These are phyloP conservation scores for Crithidia expoeki DNA, from an alignment of 208 protist species.

Conservation along the genomic window DNA sequence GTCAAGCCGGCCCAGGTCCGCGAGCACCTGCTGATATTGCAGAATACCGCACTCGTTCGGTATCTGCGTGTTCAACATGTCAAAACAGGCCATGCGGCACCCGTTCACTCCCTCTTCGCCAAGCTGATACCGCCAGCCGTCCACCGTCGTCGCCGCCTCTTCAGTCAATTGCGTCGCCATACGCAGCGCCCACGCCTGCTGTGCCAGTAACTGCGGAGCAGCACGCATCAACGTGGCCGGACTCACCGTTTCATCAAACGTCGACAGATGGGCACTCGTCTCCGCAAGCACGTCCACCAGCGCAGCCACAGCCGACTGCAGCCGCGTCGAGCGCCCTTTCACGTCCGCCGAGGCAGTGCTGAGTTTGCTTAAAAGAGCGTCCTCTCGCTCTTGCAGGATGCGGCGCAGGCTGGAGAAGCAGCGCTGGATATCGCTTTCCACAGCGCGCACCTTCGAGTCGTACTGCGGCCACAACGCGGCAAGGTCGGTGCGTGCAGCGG, in stretches of 20 bases:
- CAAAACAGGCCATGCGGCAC: constrained; percentile 35
- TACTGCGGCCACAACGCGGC: constrained; percentile 25
- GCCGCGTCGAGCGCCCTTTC: constrained; percentile 1
- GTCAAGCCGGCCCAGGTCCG: constrained; percentile 32
- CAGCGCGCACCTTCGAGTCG: constrained; percentile 20
- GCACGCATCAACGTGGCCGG: constrained; percentile 31
- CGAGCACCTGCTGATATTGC: constrained; percentile 34
- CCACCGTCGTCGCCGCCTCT: constrained; percentile 21
- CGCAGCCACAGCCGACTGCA: constrained; percentile 14
- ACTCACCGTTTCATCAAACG: constrained; percentile 15
- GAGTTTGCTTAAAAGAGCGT: constrained; percentile 31
- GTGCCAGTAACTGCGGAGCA: constrained; percentile 1
- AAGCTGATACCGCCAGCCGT: constrained; percentile 32
- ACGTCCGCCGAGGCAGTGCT: constrained; percentile 12
- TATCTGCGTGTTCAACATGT: constrained; percentile 32
- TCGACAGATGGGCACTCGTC: neutral
- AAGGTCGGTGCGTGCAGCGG: constrained; percentile 4
- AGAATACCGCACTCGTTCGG: constrained; percentile 26
- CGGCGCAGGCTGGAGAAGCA: constrained; percentile 45
- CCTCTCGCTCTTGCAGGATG: constrained; percentile 51
- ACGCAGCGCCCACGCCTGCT: constrained; percentile 17
- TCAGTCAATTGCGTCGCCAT: constrained; percentile 8
- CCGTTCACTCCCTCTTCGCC: constrained; percentile 15
- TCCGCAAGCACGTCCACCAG: constrained; percentile 16
- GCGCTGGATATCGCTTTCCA: constrained; percentile 38